Evolutionary conservation across 108 stramenopile species (phyloP), one percentile per base, ranked within the genome.

Genomic region (Nannochloropsis gaditana): DNA sequence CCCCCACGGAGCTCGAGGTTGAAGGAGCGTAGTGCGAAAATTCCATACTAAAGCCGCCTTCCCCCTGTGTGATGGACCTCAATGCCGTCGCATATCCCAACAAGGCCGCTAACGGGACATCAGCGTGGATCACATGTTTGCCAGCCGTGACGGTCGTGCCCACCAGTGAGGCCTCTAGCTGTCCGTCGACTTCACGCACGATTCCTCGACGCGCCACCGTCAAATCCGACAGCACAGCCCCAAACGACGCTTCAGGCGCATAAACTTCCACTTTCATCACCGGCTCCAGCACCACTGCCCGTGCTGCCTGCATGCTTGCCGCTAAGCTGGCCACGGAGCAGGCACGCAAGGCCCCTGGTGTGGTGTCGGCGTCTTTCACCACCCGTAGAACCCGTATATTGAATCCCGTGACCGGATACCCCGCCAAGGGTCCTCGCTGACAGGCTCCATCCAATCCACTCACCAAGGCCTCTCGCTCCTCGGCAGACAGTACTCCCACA

Each of bases 41-140:
- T 41, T 88, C 84, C 88, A 88, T 88, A 15, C 84, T 84, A 42
- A 88, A 88, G 59, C 84, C 81, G 21, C 80, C 88, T 44, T 88
- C 88, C 15, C 88, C 88, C 45, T 84, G 84, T 44, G 85, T 82
- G 21, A 88, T 21, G n/a, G 88, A 84, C 42, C 88, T 50, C 11
- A 88, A 45, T 11, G 88, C 44, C 21, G 85, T 81, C 45, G 88
- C 88, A 79, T 88, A 88, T 9, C 88, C 88, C 41, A 88, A 80
- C 79, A 88, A 45, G 80, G 85, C 84, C 44, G 82, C 45, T 45
- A 85, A 82, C 2, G 85, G 88, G 2, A 89, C 85, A 10, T 50
- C 17, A 15, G 85, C 85, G 44, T 45, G 84, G 19, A 89, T 10
- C 44, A 80, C 82, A 43, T 89, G 83, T 21, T 84, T 81, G 15